phyloP scores from a whole-genome alignment of 1,284 basidiomycete genomes.

The Volvariella surrecta region DNA sequence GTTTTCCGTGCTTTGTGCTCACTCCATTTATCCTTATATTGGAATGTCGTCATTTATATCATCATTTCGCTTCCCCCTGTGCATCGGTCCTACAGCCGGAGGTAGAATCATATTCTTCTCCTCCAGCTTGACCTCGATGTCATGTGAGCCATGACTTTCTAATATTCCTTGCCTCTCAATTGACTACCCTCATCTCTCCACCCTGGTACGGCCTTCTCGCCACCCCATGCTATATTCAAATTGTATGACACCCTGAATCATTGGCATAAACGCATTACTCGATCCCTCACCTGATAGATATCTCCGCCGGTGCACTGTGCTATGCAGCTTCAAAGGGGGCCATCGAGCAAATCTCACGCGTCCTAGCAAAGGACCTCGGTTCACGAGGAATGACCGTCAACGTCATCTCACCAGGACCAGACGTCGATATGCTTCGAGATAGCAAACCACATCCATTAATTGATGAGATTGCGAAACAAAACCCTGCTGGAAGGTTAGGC shows the following conservation, averaged over 20 bases:
- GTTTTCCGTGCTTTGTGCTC: not conserved
- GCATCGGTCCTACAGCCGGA: conserved; percentile 22
- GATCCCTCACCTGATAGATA: conserved; percentile 12
- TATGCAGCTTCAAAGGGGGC: conserved; percentile 51
- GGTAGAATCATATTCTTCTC: conserved; percentile 51
- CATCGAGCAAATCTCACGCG: conserved; percentile 49
- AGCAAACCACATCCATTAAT: conserved; percentile 42
- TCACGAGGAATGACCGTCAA: conserved; percentile 47
- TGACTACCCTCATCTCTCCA: no score
- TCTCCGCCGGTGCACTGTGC: conserved; percentile 38
- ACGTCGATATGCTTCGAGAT: conserved; percentile 28
- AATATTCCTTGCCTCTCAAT: conserved; percentile 21
- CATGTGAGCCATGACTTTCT: not conserved
- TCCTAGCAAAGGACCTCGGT: conserved; percentile 49
- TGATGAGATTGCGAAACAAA: conserved; percentile 33
- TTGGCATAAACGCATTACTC: no score
- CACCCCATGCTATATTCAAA: not conserved
- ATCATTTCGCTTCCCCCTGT: no score
- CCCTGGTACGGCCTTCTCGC: conserved; percentile 1
- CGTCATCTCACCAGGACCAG: conserved; percentile 43
- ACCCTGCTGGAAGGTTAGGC: conserved; percentile 39
- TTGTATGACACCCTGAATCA: conserved; percentile 5
- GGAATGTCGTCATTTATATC: no score
- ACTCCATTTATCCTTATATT: no score
- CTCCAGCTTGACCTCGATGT: conserved; percentile 30